These are phyloP conservation scores for Amanita subjunquillea DNA, from an alignment of 768 basidiomycete species.

Conservation along the genomic window DNA sequence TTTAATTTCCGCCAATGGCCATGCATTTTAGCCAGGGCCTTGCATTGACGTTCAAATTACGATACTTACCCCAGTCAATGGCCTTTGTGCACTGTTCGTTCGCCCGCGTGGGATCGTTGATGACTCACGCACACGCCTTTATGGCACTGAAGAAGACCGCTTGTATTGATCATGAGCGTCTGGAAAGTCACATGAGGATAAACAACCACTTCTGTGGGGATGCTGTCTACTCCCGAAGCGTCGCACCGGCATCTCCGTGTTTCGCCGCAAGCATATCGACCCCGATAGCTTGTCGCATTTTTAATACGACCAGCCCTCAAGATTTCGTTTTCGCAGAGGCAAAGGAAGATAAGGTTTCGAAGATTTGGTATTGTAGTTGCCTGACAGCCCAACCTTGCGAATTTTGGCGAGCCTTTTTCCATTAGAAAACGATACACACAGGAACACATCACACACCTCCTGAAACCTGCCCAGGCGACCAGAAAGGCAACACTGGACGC, in stretches of 20 bases:
- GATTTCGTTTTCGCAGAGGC: conserved; percentile 30
- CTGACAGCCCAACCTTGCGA: conserved; percentile 36
- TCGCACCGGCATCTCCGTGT: neutral
- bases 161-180: neutral
- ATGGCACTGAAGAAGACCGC: neutral
- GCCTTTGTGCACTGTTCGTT: neutral
- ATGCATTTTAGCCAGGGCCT: neutral
- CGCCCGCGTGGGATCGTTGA: neutral
- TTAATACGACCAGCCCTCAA: conserved; percentile 30
- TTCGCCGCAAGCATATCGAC: neutral
- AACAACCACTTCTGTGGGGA: neutral
- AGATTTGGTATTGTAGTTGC: conserved; percentile 17
- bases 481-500: conserved; percentile 49
- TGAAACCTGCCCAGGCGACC: conserved; percentile 57
- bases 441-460: conserved; percentile 32
- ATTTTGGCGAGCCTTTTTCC: conserved; percentile 30
- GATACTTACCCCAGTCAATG: neutral
- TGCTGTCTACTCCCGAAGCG: neutral
- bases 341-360: conserved; percentile 34
- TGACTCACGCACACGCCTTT: neutral
- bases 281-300: neutral
- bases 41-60: neutral
- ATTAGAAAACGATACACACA: conserved; percentile 4
- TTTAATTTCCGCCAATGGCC: neutral
- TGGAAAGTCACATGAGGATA: neutral